A percentile compares a stretch with the other conserved stretches of the same genome.
phyloP scores from a whole-genome alignment of 2,329 filamentous ascomycete genomes.

The Trichophyton schoenleinii region DNA sequence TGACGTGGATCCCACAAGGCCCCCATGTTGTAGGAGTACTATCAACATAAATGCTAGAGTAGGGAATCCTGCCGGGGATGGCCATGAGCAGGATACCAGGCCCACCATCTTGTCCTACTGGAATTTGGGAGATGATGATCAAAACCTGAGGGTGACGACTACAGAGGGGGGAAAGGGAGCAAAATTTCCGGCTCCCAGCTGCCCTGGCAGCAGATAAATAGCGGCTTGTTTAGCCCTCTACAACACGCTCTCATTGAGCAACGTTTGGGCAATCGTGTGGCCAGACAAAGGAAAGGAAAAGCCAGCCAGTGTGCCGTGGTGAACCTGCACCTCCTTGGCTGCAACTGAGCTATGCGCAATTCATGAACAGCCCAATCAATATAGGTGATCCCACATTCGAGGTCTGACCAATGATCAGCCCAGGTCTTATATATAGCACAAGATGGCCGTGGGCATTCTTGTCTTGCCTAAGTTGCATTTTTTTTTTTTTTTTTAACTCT shows the following conservation, averaged over 20 bases:
- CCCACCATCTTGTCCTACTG: neutral
- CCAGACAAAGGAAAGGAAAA: neutral
- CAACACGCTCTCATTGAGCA: neutral
- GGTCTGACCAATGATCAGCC: neutral
- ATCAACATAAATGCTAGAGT: neutral
- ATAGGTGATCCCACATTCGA: neutral
- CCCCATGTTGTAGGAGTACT: neutral
- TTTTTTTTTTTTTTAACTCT: neutral
- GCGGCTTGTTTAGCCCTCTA: neutral
- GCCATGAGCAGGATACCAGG: neutral
- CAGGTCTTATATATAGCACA: neutral
- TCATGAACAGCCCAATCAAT: neutral
- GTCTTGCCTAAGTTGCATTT: neutral
- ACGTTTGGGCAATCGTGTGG: neutral
- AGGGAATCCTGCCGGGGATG: neutral
- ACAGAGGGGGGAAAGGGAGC: neutral
- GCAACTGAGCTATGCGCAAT: neutral
- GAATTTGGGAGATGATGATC: neutral
- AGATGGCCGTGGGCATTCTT: neutral
- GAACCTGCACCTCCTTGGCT: neutral
- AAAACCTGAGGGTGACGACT: too few relatives aligned
- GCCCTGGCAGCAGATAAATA: neutral
- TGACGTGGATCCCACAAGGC: neutral
- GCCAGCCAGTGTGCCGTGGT: neutral
- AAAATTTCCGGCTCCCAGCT: neutral